Evolutionary conservation across 2,329 filamentous ascomycete genomes (phyloP), one percentile per base, ranked within the genome.

Genomic region (Elsinoe ampelina): DNA sequence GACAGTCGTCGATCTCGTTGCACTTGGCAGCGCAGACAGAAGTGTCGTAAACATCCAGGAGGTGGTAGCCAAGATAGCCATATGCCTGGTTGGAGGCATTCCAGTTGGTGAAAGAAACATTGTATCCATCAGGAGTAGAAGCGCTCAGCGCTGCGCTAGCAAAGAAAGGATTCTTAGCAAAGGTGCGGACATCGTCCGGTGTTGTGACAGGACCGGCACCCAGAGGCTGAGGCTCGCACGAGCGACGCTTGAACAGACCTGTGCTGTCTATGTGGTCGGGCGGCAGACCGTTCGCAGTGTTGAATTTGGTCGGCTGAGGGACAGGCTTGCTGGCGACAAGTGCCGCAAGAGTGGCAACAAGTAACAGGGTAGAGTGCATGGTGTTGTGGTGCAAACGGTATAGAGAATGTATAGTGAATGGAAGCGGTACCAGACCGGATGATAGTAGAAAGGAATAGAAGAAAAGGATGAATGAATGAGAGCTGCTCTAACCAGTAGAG

Each of bases 21-120:
- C 63, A 65, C 13, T 62, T 58, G 1, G 57, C 42, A 17, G 68
- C 62, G 60, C 69, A 72, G 7, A 56, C 41, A 1, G 38, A 34
- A 2, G 63, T 54, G 54, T 67, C 60, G 61, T 71, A 72, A 11
- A 57, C 45, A 7, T 61, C 57, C 12, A 70, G 56, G 7, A 58
- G 58, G 1, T 59, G 51, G 45, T 61, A 62, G 19, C 62, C 63
- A 7, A 70, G 54, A 54, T 65, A 68, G 3, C 55, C 57, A 34
- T 59, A 47, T 19, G 58, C 58, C 17, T 58, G 57, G 42, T 63
- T 58, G 15, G 22, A 34, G 32, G 51, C 62, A 13, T 59, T 48
- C 48, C 58, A 39, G 51, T 63, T 58, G 8, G 26, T 19, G 54
- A 59, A 63, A 26, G 60, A 56, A 5, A 57, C 54, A 22, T 54